Evolutionary conservation across 129 eudicot genomes (phyloP), one percentile per base, ranked within the genome.

Genomic region (Flaveria trinervia): DNA sequence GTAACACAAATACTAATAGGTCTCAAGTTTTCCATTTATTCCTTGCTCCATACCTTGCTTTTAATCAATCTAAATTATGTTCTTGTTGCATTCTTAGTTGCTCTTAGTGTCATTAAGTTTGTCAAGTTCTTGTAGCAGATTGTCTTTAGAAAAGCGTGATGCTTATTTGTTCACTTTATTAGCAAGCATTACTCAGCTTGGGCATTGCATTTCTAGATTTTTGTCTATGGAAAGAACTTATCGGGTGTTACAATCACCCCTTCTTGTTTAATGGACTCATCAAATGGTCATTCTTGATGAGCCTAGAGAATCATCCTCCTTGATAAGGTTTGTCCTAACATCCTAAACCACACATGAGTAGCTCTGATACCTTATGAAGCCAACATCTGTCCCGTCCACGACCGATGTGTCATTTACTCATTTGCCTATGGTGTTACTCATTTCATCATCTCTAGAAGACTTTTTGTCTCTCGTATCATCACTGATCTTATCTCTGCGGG

Each of bases 171-270:
- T 74, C 59, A 11, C 16, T 61, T 61, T 28, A 64, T 9, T 75
- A 56, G 69, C 18, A 74, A 74, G 45, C 44, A 25, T 13, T 62
- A 62, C 48, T 48, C 60, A 3, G 50, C 70, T 13, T 75, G 71
- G 72, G 45, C 30, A 56, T 17, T 65, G 5, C 33, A 46, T 43
- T 76, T 65, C 51, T 10, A n/a, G 20, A 28, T 64, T 43, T 74
- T 74, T 45, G 78, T 57, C 55, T 44, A 13, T n/a, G 71, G 79
- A 49, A 60, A 74, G 60, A 71, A 23, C 70, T 52, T 52, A 16
- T 59, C 18, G 62, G 26, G 66, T 30, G 52, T 15, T 59, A 56
- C 28, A 26, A 26, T 26, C 30, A 1, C 30, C 30, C 4, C 30
- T 2, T 26, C 30, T 26, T 26, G 3, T 26, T 26, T 26, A 26